Evolutionary conservation across 495 filamentous ascomycete genomes (phyloP), one percentile per base, ranked within the genome.

Genomic region (Annulohypoxylon maeteangense): DNA sequence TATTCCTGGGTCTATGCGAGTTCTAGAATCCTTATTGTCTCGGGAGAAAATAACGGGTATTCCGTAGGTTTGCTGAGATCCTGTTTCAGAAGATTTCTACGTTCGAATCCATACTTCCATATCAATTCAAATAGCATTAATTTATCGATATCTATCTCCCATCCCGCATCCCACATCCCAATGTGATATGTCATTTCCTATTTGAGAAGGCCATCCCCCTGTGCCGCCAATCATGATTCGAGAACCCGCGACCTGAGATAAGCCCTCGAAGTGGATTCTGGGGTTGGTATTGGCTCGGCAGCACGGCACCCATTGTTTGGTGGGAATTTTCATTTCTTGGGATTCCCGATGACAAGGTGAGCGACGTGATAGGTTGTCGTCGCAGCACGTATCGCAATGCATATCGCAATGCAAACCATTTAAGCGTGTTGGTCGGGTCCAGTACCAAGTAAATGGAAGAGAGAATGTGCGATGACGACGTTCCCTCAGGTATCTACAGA

Each of bases 111-210:
- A 36, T 10, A 12, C 32, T 8, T 11, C 32, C n/a, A 4, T 58
- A 58, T 44, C 54, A 48, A 47, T 25, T n/a, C n/a, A n/a, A n/a
- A n/a, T n/a, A n/a, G 16, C 20, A 16, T 4, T 8, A 55, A 38
- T 36, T 4, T 25, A n/a, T 57, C 53, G 12, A 42, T 40, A 51
- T 64, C 61, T 44, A 29, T 29, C n/a, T n/a, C n/a, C n/a, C 20
- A 20, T 20, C 11, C 23, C 25, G 31, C 11, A 20, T 20, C 11
- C 23, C 25, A 18, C 11, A 71, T 67, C 63, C 58, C 7, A 7
- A 61, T 20, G 29, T 56, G 68, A 53, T 45, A 58, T 3, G 54
- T 65, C 61, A 53, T 62, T 73, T 73, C 61, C 61, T 58, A 36
- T 68, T 73, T 16, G n/a, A 68, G 65, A 68, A 62, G 16, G 61